phyloP scores from a whole-genome alignment of 2,329 filamentous ascomycete genomes.

The Penicillium paneum region DNA sequence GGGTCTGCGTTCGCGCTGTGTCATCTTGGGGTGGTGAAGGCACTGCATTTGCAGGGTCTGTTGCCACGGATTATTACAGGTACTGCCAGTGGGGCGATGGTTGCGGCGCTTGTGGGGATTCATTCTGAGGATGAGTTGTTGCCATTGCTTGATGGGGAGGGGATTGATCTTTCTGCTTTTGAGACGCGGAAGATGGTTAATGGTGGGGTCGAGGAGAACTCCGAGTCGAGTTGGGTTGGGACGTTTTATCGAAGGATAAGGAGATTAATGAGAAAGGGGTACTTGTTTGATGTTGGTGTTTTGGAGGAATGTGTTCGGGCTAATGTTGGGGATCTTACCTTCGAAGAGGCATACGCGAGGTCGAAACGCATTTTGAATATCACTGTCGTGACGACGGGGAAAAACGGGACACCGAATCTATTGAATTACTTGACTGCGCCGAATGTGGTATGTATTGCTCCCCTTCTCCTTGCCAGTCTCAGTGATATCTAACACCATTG shows the following conservation, averaged over 20 bases:
- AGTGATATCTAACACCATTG: slow-evolving; percentile 2
- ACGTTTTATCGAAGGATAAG: slow-evolving; percentile 65
- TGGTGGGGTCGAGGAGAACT: slow-evolving; percentile 11
- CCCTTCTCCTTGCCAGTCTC: neutral
- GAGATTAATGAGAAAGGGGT: slow-evolving; percentile 71
- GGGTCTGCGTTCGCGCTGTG: slow-evolving; percentile 89
- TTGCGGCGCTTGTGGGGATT: slow-evolving; percentile 81
- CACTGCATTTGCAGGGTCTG: slow-evolving; percentile 73
- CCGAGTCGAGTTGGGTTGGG: slow-evolving; percentile 44
- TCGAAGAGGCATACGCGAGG: slow-evolving; percentile 83
- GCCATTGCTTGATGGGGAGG: slow-evolving; percentile 70
- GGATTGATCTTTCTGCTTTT: slow-evolving; percentile 81
- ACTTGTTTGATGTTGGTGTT: slow-evolving; percentile 77
- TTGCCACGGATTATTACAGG: slow-evolving; percentile 88
- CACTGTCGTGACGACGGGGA: slow-evolving; percentile 73
- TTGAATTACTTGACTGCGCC: slow-evolving; percentile 92
- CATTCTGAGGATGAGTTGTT: slow-evolving; percentile 84
- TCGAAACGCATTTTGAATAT: slow-evolving; percentile 90
- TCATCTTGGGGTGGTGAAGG: slow-evolving; percentile 86
- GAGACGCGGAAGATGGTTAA: slow-evolving; percentile 41
- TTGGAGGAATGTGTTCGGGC: slow-evolving; percentile 79
- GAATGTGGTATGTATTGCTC: slow-evolving; percentile 68
- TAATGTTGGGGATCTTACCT: slow-evolving; percentile 85
- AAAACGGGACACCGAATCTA: slow-evolving; percentile 74
- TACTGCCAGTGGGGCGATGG: slow-evolving; percentile 83